Evolutionary conservation across 140 eudicot genomes (phyloP), one percentile per base, ranked within the genome.

Genomic region (Senecio squalidus): DNA sequence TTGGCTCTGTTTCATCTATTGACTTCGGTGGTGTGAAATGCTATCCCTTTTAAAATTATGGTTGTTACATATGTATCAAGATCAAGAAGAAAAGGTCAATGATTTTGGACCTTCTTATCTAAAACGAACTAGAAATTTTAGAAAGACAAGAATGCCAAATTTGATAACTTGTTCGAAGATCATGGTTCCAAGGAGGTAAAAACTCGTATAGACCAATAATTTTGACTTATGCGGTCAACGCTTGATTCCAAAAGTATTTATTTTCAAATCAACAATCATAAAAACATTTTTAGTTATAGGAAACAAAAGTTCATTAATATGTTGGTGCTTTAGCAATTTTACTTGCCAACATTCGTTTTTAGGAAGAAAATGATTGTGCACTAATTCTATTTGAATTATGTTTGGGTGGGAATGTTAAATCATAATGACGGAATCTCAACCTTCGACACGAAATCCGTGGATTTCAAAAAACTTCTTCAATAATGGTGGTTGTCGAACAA

Each of bases 101-200:
- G 86, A 69, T 70, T 92, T 96, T 3, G 96, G 98, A 62, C 98
- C 98, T 1, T 79, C 87, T 55, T 92, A 49, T 78, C 96, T 51
- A 95, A 92, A 41, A 70, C 91, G 3, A 80, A 82, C 44, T 74
- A 78, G 98, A 92, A 62, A 86, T 87, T 40, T 61, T 92, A 45
- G 79, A 79, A 66, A 80, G 85, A 44, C 98, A 87, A 51, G 98
- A 92, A 72, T 95, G 96, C 25, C 92, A 78, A 44, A 62, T 92
- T 48, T 95, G 98, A 60, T 96, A 92, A 70, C 95, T 91, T 21
- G 94, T 81, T 70, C 83, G 98, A 55, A 78, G 94, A 69, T 80
- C 97, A 39, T 90, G 97, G 97, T 90, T 90, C 69, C 97, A 84
- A 69, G 71, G 88, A 86, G 97, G 97, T 90, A 77, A 67, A 28